A percentile compares a stretch with the other conserved stretches of the same genome.
Evolutionary conservation across 2,329 filamentous ascomycete species (phyloP).

Genomic region (Plectosphaerella plurivora): DNA sequence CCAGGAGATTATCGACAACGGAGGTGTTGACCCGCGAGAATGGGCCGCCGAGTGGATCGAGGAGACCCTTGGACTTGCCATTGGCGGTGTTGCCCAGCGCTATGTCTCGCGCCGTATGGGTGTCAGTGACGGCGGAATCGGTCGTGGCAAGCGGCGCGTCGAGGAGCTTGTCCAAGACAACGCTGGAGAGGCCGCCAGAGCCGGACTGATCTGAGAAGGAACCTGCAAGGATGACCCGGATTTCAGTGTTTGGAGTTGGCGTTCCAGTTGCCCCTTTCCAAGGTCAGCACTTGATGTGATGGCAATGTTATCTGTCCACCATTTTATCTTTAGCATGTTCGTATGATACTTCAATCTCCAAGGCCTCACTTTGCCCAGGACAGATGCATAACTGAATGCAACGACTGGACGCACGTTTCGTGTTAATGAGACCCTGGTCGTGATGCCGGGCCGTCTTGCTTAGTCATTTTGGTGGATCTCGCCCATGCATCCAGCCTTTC

Average conservation of each 20-base stretch:
- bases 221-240: background rate
- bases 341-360: too few relatives aligned
- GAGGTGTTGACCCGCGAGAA: conserved; percentile 83
- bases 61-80: conserved; percentile 70
- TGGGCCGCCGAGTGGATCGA: conserved; percentile 99
- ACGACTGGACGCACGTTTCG: too few relatives aligned
- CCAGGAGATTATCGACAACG: conserved; percentile 70
- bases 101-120: conserved; percentile 96
- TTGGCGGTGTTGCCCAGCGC: conserved; percentile 86
- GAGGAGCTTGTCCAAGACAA: conserved; percentile 49
- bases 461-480: too few relatives aligned
- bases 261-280: too few relatives aligned
- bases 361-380: too few relatives aligned
- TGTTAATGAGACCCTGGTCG: too few relatives aligned
- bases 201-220: conserved; percentile 9
- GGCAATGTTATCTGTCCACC: too few relatives aligned
- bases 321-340: too few relatives aligned
- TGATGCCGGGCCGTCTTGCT: too few relatives aligned
- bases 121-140: conserved; percentile 73
- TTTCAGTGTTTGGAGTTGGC: too few relatives aligned
- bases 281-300: too few relatives aligned
- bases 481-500: background rate
- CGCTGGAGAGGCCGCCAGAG: conserved; percentile 11
- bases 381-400: too few relatives aligned
- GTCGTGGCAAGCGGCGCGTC: conserved; percentile 56